Percentiles rank a stretch among this genome's conserved stretches.
Conservation (phyloP, 2,329 filamentous ascomycete genomes). For the Xylariaceae sp. region DNA sequence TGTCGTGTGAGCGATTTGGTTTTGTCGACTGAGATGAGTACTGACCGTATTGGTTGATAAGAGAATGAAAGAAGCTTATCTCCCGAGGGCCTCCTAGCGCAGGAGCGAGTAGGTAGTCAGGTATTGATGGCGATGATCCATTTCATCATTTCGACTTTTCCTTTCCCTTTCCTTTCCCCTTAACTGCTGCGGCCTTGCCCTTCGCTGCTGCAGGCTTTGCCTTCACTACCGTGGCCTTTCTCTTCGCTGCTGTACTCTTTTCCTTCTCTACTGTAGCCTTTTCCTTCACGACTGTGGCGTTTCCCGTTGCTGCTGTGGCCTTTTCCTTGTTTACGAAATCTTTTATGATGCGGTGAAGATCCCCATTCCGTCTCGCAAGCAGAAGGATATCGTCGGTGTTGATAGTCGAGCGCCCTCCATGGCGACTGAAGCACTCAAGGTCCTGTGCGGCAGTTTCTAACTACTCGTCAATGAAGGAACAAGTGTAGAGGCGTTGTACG, state of each 20-base stretch:
- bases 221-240: too few relatives aligned
- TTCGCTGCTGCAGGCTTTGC: constrained; percentile 21
- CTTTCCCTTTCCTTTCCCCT: neutral
- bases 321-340: constrained; percentile 59
- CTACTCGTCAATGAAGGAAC: constrained; percentile 8
- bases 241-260: too few relatives aligned
- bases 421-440: constrained; percentile 56
- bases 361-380: constrained; percentile 79
- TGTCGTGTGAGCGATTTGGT: neutral
- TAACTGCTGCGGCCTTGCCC: constrained; percentile 43
- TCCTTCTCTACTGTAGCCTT: too few relatives aligned
- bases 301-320: constrained; percentile 34
- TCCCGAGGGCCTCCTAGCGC: neutral
- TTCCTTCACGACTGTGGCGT: too few relatives aligned
- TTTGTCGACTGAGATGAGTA: neutral
- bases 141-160: constrained; percentile 27
- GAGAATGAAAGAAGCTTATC: neutral
- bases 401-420: constrained; percentile 75
- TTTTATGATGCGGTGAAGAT: constrained; percentile 69
- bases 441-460: constrained; percentile 53
- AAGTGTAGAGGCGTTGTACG: neutral
- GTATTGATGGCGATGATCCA: neutral
- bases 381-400: constrained; percentile 84
- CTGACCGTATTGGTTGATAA: neutral
- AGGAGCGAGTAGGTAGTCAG: neutral